Conservation (phyloP, 2,329 filamentous ascomycete genomes). For the Cadophora sp. region DNA sequence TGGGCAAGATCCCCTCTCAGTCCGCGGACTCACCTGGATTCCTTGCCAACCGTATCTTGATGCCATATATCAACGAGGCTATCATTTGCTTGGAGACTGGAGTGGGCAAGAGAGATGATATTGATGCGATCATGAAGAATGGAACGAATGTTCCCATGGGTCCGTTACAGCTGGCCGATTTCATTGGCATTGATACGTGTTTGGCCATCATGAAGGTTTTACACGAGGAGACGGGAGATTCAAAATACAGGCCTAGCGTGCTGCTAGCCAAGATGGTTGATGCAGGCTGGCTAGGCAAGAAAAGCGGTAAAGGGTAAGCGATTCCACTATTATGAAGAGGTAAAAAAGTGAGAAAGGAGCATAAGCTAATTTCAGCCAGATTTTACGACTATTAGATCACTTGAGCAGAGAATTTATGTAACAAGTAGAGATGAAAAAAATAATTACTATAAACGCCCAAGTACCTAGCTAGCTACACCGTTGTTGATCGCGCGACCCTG, state of each 20-base stretch:
- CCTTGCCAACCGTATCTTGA: slow-evolving; percentile 93
- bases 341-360: not conserved
- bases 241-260: slow-evolving; percentile 91
- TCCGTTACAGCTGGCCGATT: slow-evolving; percentile 90
- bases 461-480: slow-evolving; percentile 4
- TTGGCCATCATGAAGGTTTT: slow-evolving; percentile 97
- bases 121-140: slow-evolving; percentile 99
- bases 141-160: slow-evolving; percentile 99
- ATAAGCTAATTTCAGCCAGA: slow-evolving; percentile 36
- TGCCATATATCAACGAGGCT: slow-evolving; percentile 99
- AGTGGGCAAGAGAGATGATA: slow-evolving; percentile 86
- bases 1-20: slow-evolving; percentile 91
- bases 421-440: not conserved
- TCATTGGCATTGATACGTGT: slow-evolving; percentile 96
- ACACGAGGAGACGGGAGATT: slow-evolving; percentile 89
- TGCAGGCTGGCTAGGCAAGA: slow-evolving; percentile 97
- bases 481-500: not conserved
- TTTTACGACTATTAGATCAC: slow-evolving; percentile 45
- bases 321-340: not conserved
- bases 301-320: slow-evolving; percentile 80
- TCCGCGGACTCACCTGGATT: slow-evolving; percentile 94
- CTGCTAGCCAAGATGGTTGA: slow-evolving; percentile 94
- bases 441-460: not conserved
- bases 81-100: slow-evolving; percentile 95
- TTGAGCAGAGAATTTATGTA: not conserved